Evolutionary conservation across 2,329 filamentous ascomycete genomes (phyloP), one percentile per base, ranked within the genome.

Genomic region (Alternaria panax): DNA sequence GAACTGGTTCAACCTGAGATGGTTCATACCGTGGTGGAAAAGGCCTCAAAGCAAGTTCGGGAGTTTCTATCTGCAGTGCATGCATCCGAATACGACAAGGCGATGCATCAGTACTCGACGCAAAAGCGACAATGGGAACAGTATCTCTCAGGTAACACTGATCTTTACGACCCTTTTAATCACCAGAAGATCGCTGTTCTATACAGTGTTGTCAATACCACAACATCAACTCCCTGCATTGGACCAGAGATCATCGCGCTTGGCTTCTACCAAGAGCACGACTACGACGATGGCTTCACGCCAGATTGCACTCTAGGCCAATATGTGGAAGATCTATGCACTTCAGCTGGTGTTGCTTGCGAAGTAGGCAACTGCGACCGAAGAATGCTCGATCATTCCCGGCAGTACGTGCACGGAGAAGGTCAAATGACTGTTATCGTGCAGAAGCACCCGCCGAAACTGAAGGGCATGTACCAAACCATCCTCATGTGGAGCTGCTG

Each of bases 401-500:
- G 93, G 56, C 96, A 96, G 41, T 99, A 99, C 72, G 96, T 99
- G 1, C 95, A 99, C 70, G 96, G 95, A 27, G 91, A 97, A 75
- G 94, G 93, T 9, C 92, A 96, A 63, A 89, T 99, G 68, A 97
- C 93, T 7, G 88, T 98, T 9, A 92, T 97, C 67, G 89, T 97
- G 16, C 92, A 97, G 73, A 89, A 88, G 30, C 89, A 88, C 63
- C 84, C 89, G 43, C 85, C 87, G 34, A 88, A 90, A 65, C 81
- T 91, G 61, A 85, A 86, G 60, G 85, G 87, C 1, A 79, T 89
- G 78, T 85, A 87, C 75, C 87, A 92, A 64, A 91, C 89, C 3
- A 96, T 99, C 56, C 86, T 93, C 57, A 97, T 99, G 92, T 99
- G 96, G 96, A 98, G 92, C 66, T 92, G 90, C 69, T 99, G 95